Base-by-base conservation (phyloP, 257 asterid species). In the Solanum gracilifrons region DNA sequence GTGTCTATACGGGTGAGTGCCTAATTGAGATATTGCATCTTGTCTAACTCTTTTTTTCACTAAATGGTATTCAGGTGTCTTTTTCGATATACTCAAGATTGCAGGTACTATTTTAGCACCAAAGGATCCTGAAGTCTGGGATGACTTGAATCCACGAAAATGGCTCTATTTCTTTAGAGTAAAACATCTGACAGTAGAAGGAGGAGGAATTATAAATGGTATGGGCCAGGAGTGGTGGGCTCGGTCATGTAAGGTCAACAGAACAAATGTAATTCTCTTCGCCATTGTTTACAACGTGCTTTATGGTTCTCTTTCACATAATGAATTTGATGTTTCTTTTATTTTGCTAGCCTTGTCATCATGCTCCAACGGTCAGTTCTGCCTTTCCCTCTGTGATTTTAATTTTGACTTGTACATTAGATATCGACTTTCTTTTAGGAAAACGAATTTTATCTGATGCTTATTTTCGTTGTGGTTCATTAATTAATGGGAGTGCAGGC, bases 201-300 rank as follows among this genome's bases (percentile, higher is more conserved):
- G 99, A 27, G 91, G 95, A 72, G 98, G 99, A 29, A 46, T 41
- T 3, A 92, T 97, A 83, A 79, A 97, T 43, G 99, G 99, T 58
- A 91, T 82, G 91, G 98, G 98, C 39, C 82, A 86, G 16, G 82
- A 93, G 91, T 97, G 99, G 98, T 97, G 99, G 99, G 94, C 95
- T 73, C 93, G 86, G 72, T 97, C 99, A 5, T 97, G 99, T 96
- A 97, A 97, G 93, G 93, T 80, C 23, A 94, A 95, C 86, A 72
- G 20, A 71, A 91, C 98, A 83, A 93, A 94, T 89, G 99, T 97
- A 96, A 29, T 58, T 86, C 36, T 68, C 84, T 72, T 88, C 15
- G 31, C 69, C 87, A 68, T 85, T 64, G 13, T 68, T 64, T 37
- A 10, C 82, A 39, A 25, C 2, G 27, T 32, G 58, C 20, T 74